Percentiles rank a stretch among this genome's conserved stretches.
These are phyloP conservation scores for Xylogone sp. DNA, from an alignment of 2,329 filamentous ascomycete species.

Conservation along the genomic window DNA sequence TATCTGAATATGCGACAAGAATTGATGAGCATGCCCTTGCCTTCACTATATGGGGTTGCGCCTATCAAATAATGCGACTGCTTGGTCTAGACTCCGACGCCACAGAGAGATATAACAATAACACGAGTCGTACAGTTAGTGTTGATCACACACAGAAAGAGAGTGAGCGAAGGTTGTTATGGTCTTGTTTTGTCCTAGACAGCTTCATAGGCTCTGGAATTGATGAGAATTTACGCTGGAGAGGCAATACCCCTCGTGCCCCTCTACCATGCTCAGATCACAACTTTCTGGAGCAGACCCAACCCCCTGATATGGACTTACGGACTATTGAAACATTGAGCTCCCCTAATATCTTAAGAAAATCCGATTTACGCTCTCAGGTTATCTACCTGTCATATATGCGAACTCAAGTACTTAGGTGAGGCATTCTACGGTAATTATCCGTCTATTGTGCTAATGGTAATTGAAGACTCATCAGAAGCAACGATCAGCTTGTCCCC, in stretches of 20 bases:
- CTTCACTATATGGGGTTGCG: background rate
- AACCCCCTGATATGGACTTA: background rate
- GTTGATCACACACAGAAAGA: slow-evolving; percentile 1
- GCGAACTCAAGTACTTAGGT: slow-evolving; percentile 3
- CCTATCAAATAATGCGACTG: background rate
- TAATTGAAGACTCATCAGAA: slow-evolving; percentile 14
- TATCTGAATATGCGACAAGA: background rate
- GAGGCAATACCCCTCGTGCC: background rate
- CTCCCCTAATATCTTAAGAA: background rate
- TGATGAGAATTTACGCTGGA: slow-evolving; percentile 4
- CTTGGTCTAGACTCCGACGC: background rate
- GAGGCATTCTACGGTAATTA: background rate
- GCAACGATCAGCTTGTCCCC: slow-evolving; percentile 6
- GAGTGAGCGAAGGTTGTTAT: slow-evolving; percentile 4
- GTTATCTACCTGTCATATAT: slow-evolving; percentile 1
- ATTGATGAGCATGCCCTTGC: background rate
- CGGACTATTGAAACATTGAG: background rate
- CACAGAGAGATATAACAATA: background rate
- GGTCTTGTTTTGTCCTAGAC: slow-evolving; percentile 9
- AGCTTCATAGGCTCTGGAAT: slow-evolving; percentile 8
- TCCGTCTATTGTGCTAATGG: background rate
- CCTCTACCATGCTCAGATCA: slow-evolving; percentile 6
- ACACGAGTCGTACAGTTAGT: background rate
- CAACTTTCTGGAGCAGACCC: background rate
- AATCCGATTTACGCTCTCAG: background rate